Conservation (phyloP, 345 rosid genomes). For the Reutealis trisperma region DNA sequence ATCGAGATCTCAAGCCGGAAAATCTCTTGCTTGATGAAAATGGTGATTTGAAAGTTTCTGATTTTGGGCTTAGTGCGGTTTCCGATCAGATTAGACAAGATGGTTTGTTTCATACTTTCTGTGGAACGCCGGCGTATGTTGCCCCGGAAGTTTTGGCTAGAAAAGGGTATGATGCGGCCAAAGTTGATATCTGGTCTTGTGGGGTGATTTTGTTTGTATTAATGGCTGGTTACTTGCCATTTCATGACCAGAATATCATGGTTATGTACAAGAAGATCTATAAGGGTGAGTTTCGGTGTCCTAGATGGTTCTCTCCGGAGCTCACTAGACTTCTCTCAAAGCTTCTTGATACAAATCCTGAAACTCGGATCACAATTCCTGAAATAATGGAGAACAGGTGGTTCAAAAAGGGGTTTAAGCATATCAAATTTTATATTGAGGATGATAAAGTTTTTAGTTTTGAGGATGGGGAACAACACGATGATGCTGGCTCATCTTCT, state of each 20-base stretch:
- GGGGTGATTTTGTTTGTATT: conserved; percentile 31
- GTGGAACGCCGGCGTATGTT: conserved; percentile 34
- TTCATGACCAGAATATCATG: conserved; percentile 32
- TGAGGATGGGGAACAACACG: conserved; percentile 14
- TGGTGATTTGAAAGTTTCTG: conserved; percentile 29
- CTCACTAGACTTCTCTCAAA: conserved; percentile 11
- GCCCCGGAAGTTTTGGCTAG: conserved; percentile 30
- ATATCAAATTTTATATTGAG: conserved; percentile 37
- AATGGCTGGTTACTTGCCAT: conserved; percentile 33
- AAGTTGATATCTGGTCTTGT: conserved; percentile 32
- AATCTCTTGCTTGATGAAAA: conserved; percentile 28
- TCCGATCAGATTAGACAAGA: conserved; percentile 28
- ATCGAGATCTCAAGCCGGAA: conserved; percentile 35
- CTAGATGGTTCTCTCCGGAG: conserved; percentile 33
- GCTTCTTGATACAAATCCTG: conserved; percentile 26
- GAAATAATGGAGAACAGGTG: conserved; percentile 38
- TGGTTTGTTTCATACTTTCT: conserved; percentile 30
- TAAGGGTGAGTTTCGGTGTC: conserved; percentile 27
- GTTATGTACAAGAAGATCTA: conserved; percentile 29
- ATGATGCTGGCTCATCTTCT: conserved; percentile 17
- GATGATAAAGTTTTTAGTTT: conserved; percentile 36
- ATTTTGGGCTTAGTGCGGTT: conserved; percentile 33
- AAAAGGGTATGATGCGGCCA: conserved; percentile 35
- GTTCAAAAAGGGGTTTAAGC: conserved; percentile 43
- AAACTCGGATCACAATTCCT: conserved; percentile 24